Conservation (phyloP, 2,329 filamentous ascomycete species). For the Aureobasidium melanogenum region DNA sequence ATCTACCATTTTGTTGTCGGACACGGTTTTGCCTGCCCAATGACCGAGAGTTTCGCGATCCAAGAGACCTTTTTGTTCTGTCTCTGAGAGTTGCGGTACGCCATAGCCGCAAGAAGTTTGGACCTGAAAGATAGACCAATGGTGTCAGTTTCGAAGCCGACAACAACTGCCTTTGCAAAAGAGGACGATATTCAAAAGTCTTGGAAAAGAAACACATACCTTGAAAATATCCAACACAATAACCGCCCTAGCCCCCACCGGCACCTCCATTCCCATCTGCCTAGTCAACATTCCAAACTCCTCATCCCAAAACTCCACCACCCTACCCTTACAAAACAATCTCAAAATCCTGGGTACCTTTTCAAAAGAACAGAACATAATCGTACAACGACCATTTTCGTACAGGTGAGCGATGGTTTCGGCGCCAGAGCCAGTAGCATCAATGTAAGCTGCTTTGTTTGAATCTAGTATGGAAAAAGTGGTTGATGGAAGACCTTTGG, state of each 20-base stretch:
- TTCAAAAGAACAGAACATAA: constrained; percentile 65
- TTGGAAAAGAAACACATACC: constrained; percentile 23
- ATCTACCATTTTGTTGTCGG: constrained; percentile 41
- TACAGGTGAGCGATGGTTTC: constrained; percentile 70
- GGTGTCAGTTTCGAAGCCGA: not conserved
- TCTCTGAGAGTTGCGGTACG: constrained; percentile 42
- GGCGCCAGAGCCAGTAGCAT: constrained; percentile 64
- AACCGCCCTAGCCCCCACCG: constrained; percentile 49
- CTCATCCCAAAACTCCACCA: constrained; percentile 51
- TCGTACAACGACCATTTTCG: constrained; percentile 65
- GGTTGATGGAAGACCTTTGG: constrained; percentile 58
- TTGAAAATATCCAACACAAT: constrained; percentile 55
- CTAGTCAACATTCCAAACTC: constrained; percentile 39
- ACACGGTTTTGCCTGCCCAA: constrained; percentile 41
- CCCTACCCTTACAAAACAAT: constrained; percentile 51
- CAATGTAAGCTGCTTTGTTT: constrained; percentile 59
- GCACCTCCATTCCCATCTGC: constrained; percentile 23
- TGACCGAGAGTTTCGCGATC: constrained; percentile 49
- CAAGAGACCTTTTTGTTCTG: constrained; percentile 26
- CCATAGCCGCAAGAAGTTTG: constrained; percentile 61
- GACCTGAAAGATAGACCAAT: constrained; percentile 27
- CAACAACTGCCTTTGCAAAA: too few species aligned
- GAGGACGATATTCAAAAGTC: too few species aligned
- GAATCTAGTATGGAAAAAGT: constrained; percentile 53
- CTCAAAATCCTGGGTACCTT: constrained; percentile 52